Conservation (phyloP, 306 rosid genomes). For the Canavalia ensiformis region DNA sequence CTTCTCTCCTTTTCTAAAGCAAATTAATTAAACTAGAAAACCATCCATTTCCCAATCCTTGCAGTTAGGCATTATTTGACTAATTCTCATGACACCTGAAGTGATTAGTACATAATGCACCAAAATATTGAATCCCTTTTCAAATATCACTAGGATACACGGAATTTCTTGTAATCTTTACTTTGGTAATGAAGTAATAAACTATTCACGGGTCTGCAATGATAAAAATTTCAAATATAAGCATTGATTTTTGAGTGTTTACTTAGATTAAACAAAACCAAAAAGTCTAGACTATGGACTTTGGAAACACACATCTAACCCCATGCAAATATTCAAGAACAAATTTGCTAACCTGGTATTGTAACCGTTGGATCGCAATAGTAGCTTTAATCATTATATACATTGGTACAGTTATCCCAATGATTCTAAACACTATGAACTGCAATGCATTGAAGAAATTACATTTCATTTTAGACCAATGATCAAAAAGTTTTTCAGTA, state of each 20-base stretch:
- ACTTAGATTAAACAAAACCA: too few relatives aligned
- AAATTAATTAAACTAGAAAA: too few relatives aligned
- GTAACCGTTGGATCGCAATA: constrained; percentile 61
- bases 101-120: too few relatives aligned
- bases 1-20: too few relatives aligned
- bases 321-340: neutral
- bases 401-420: constrained; percentile 72
- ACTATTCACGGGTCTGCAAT: neutral
- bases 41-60: too few relatives aligned
- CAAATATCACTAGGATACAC: too few relatives aligned
- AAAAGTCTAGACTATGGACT: neutral
- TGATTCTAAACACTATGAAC: constrained; percentile 66
- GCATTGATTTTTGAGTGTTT: neutral
- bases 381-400: constrained; percentile 67
- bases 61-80: too few relatives aligned
- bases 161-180: too few relatives aligned
- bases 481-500: neutral
- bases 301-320: constrained; percentile 9
- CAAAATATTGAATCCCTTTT: too few relatives aligned
- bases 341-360: constrained; percentile 61
- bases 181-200: neutral
- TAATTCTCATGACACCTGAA: too few relatives aligned
- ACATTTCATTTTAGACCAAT: neutral
- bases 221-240: neutral
- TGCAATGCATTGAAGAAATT: constrained; percentile 48